Percentiles rank a stretch among this genome's conserved stretches.
phyloP scores from a whole-genome alignment of 768 basidiomycete species.

The Trametes sanguinea region DNA sequence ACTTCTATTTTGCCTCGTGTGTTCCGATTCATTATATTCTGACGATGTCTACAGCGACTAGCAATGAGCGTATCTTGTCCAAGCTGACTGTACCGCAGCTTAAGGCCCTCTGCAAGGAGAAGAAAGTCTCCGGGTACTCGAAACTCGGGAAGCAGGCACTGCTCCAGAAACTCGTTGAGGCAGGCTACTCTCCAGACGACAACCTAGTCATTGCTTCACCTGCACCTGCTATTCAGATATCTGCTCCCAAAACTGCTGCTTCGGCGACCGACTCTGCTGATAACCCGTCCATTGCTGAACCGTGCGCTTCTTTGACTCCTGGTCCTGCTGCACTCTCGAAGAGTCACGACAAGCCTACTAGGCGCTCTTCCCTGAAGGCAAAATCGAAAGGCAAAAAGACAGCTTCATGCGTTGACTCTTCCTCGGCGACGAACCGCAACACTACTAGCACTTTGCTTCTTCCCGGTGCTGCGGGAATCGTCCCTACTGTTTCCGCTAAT shows the following conservation, averaged over 20 bases:
- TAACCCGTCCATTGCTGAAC: no score
- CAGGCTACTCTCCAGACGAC: background rate
- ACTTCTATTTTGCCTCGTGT: no score
- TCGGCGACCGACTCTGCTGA: background rate
- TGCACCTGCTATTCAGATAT: background rate
- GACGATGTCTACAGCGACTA: background rate
- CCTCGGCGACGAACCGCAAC: no score
- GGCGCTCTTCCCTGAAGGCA: no score
- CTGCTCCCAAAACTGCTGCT: background rate
- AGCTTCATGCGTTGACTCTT: no score
- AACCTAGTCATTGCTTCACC: background rate
- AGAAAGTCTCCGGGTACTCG: conserved; percentile 61
- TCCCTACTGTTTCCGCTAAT: no score
- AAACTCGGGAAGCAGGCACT: conserved; percentile 63
- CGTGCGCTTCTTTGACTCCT: no score
- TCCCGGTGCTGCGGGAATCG: no score
- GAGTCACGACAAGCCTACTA: no score
- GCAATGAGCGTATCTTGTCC: conserved; percentile 12
- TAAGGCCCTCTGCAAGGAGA: conserved; percentile 68
- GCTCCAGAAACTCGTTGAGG: conserved; percentile 46
- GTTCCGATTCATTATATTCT: no score
- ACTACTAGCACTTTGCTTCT: no score
- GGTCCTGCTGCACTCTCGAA: background rate
- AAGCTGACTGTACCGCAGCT: conserved; percentile 63
- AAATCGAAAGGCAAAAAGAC: no score